Evolutionary conservation across 164 flowering plant genomes (phyloP), one percentile per base, ranked within the genome.

Genomic region (Paratinospora sagittata): DNA sequence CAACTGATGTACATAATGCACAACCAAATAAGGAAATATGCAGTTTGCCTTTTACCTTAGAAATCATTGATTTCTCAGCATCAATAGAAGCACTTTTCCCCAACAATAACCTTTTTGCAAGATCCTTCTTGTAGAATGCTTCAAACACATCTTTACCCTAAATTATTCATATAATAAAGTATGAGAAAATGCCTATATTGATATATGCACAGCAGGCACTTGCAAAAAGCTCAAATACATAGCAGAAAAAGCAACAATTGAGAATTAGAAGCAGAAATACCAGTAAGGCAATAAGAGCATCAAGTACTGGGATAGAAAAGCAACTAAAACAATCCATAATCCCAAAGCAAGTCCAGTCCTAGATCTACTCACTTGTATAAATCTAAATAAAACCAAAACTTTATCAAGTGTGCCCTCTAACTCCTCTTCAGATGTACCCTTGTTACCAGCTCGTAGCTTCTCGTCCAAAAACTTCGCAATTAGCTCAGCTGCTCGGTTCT

Each of bases 101-200:
- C 75, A 95, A 79, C 73, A 96, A 79, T 36, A 96, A 80, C 77
- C 99, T 84, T 81, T 96, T 96, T 8, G 99, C 99, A 76, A 96
- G 96, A 85, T 96, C 98, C 80, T 96, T 96, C 85, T 96, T 96
- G 66, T 96, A 96, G 77, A 96, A 96, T 76, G 99, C 99, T 84
- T 96, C 99, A 78, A 96, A 96, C 27, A 96, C 99, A 84, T 96
- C 99, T 76, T 96, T 96, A 65, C 99, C 99, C 99, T 96, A 65
- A 45, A 77, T 55, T 66, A 52, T 68, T 36, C 62, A 72, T 36
- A 36, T 67, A 14, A 70, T 10, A 45, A 43, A 69, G 62, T 23
- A 71, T 34, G 19, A 61, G 65, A 58, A 19, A 43, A 5, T 26
- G 33, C 27, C 0, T 19, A 55, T 4, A 19, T 55, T 55, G 61